A percentile compares a stretch with the other conserved stretches of the same genome.
These are phyloP conservation scores for Amaranthus hypochondriacus DNA, from an alignment of 148 eudicot genomes.

Conservation along the genomic window DNA sequence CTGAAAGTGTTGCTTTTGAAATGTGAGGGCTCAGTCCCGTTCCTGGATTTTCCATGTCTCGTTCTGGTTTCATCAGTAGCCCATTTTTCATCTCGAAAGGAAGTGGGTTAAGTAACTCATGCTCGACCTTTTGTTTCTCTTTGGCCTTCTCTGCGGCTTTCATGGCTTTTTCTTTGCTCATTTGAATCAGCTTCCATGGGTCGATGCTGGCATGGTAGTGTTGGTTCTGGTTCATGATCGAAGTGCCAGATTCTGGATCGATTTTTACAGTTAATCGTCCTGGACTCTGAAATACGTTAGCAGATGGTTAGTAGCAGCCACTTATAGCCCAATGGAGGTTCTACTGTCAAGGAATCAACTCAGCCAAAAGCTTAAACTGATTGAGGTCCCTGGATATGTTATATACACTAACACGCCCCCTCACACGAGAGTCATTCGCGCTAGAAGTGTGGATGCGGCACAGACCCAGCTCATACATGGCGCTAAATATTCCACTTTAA, in stretches of 20 bases:
- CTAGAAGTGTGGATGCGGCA: too few relatives aligned
- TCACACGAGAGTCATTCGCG: too few relatives aligned
- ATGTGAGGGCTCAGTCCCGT: conserved; percentile 35
- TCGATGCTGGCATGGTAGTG: conserved; percentile 65
- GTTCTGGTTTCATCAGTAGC: conserved; percentile 36
- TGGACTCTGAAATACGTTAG: conserved; percentile 38
- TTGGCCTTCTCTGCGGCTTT: conserved; percentile 60
- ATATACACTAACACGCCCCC: too few relatives aligned
- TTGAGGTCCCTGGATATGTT: too few relatives aligned
- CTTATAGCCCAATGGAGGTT: too few relatives aligned
- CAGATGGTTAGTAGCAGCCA: background rate
- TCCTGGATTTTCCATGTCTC: conserved; percentile 21
- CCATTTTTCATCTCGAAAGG: conserved; percentile 78
- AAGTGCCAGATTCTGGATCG: conserved; percentile 50
- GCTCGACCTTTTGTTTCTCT: conserved; percentile 35
- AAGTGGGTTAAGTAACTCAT: conserved; percentile 55
- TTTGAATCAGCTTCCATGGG: conserved; percentile 82
- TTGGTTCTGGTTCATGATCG: conserved; percentile 44
- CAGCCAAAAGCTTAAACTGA: too few relatives aligned
- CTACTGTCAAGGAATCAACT: too few relatives aligned
- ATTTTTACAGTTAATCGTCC: conserved; percentile 52
- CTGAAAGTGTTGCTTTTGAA: conserved; percentile 26
- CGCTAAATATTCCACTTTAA: too few relatives aligned
- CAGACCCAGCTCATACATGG: too few relatives aligned
- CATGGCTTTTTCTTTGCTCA: conserved; percentile 74